Evolutionary conservation across 768 basidiomycete genomes (phyloP).

Genomic region (Leucocoprinus leucothites): DNA sequence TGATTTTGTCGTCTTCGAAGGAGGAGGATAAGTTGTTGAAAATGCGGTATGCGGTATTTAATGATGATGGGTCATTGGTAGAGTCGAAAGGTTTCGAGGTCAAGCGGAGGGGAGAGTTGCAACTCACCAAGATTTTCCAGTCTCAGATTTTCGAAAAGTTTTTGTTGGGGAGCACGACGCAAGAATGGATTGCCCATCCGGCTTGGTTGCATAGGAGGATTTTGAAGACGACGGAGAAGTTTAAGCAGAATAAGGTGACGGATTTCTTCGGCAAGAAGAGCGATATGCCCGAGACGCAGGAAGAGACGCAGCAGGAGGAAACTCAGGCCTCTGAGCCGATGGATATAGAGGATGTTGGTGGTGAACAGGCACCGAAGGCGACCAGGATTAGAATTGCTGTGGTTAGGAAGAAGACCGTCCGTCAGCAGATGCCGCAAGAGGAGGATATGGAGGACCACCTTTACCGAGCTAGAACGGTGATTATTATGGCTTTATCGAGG

Average conservation of each 20-base stretch:
- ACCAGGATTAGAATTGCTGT: constrained; percentile 25
- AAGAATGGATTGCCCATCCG: constrained; percentile 95
- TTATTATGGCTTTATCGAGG: constrained; percentile 77
- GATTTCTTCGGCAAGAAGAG: constrained; percentile 74
- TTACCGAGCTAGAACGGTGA: constrained; percentile 62
- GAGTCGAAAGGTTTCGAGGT: constrained; percentile 99
- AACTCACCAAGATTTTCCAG: constrained; percentile 99
- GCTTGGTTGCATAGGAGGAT: constrained; percentile 96
- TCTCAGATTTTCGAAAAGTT: constrained; percentile 98
- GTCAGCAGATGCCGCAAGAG: constrained; percentile 39
- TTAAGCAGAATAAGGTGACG: constrained; percentile 96
- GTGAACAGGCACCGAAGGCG: constrained; percentile 34
- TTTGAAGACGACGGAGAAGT: constrained; percentile 87
- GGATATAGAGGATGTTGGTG: constrained; percentile 66
- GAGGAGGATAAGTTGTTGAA: constrained; percentile 98
- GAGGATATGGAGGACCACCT: constrained; percentile 36
- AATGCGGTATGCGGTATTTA: constrained; percentile 98
- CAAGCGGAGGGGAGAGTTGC: constrained; percentile 94
- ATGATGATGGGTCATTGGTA: constrained; percentile 95
- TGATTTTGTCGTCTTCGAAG: constrained; percentile 98
- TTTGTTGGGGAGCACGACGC: constrained; percentile 85
- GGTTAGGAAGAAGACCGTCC: constrained; percentile 16
- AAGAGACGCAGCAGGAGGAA: constrained; percentile 23
- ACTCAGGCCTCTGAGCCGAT: constrained; percentile 31
- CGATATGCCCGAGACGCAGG: constrained; percentile 18